phyloP scores from a whole-genome alignment of 1,284 basidiomycete genomes.

The Marasmius tenuissimus region DNA sequence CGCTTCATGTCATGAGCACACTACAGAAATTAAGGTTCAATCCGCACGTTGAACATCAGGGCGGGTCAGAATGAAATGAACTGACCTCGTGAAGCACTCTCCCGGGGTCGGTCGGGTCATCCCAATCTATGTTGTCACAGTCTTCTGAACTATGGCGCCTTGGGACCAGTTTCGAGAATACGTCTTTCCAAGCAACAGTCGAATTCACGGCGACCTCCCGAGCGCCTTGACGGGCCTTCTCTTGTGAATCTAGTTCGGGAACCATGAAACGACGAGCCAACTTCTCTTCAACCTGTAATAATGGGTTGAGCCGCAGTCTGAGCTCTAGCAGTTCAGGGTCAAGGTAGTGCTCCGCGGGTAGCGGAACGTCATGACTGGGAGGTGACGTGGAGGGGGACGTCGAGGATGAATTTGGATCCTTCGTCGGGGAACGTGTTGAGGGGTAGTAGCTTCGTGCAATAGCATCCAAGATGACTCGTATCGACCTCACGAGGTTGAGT shows the following conservation, averaged over 20 bases:
- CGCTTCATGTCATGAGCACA: constrained; percentile 50
- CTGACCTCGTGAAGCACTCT: constrained; percentile 37
- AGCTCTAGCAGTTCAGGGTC: constrained; percentile 52
- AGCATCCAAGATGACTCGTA: constrained; percentile 62
- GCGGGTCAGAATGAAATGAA: neutral
- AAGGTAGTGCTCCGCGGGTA: constrained; percentile 30
- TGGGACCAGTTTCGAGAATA: constrained; percentile 28
- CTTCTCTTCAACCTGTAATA: constrained; percentile 59
- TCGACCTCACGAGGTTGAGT: constrained; percentile 69
- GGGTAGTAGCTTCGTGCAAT: constrained; percentile 41
- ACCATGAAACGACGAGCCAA: constrained; percentile 52
- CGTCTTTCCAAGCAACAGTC: constrained; percentile 36
- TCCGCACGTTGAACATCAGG: neutral
- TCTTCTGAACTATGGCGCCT: constrained; percentile 32
- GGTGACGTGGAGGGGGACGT: constrained; percentile 20
- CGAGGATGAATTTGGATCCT: constrained; percentile 3
- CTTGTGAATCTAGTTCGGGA: constrained; percentile 28
- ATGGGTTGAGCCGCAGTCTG: constrained; percentile 56
- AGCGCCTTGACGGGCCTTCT: constrained; percentile 18
- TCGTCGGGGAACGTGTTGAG: neutral
- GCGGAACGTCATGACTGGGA: constrained; percentile 15
- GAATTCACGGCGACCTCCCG: constrained; percentile 42
- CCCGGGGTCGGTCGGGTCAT: constrained; percentile 41
- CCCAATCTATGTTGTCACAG: constrained; percentile 37
- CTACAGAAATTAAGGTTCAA: neutral